These are phyloP conservation scores for Hypholoma sublateritium DNA, from an alignment of 768 basidiomycete species.

Conservation along the genomic window DNA sequence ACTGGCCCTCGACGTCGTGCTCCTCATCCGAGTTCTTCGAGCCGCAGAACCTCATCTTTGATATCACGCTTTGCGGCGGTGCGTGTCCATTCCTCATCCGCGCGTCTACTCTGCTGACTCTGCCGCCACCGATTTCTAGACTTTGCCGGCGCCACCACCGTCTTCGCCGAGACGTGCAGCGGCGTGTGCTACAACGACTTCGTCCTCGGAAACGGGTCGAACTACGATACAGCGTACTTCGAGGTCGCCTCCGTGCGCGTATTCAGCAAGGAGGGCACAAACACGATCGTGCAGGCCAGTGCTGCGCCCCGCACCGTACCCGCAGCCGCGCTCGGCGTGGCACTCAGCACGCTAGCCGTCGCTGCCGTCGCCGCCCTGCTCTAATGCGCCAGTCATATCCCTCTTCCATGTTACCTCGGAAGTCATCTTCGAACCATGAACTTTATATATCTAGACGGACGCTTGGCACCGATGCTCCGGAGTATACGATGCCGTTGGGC, in stretches of 20 bases:
- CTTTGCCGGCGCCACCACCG: conserved; percentile 49
- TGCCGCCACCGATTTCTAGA: conserved; percentile 19
- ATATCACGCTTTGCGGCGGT: conserved; percentile 73
- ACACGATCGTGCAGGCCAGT: conserved; percentile 14
- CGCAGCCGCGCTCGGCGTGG: no score
- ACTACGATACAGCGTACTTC: conserved; percentile 69
- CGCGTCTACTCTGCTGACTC: background rate
- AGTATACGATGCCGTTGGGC: no score
- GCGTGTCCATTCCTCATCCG: conserved; percentile 4
- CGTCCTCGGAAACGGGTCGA: conserved; percentile 60
- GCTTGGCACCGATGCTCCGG: no score
- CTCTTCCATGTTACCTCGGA: no score
- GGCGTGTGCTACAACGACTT: conserved; percentile 72
- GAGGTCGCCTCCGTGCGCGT: conserved; percentile 58
- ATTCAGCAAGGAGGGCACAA: conserved; percentile 24
- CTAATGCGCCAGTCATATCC: no score
- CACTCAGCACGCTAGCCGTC: background rate
- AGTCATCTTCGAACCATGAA: no score
- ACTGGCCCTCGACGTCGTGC: conserved; percentile 64
- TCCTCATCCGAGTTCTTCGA: conserved; percentile 51
- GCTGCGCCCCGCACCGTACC: background rate
- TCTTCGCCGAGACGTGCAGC: conserved; percentile 61
- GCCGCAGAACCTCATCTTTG: conserved; percentile 67
- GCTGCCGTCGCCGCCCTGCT: background rate
- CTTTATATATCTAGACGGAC: no score